These are phyloP conservation scores for Lyophyllum semitale DNA, from an alignment of 768 basidiomycete genomes.

Conservation along the genomic window DNA sequence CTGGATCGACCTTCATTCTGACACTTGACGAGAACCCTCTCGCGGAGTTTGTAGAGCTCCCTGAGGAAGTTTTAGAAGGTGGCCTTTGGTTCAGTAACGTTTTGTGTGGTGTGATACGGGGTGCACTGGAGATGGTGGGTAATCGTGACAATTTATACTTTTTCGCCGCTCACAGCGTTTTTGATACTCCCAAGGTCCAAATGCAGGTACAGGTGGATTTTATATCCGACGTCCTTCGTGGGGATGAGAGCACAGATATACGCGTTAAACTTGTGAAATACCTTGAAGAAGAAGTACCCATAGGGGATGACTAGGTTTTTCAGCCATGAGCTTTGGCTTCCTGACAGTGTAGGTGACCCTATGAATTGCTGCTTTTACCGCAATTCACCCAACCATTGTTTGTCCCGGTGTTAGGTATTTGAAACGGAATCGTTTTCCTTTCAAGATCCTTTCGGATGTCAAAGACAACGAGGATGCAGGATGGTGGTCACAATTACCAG, in stretches of 20 bases:
- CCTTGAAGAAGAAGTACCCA: constrained; percentile 93
- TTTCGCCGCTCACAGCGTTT: constrained; percentile 7
- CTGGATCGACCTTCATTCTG: constrained; percentile 73
- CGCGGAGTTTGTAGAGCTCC: constrained; percentile 95
- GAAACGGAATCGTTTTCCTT: not conserved
- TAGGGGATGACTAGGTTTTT: constrained; percentile 78
- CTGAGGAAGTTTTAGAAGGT: constrained; percentile 89
- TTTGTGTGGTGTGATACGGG: constrained; percentile 89
- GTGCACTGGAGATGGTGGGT: constrained; percentile 93
- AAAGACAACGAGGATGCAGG: constrained; percentile 3
- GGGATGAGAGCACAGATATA: constrained; percentile 94
- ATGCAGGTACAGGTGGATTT: constrained; percentile 93
- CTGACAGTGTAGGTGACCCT: not conserved
- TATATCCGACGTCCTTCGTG: constrained; percentile 85
- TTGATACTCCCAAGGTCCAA: constrained; percentile 68
- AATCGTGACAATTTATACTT: not conserved
- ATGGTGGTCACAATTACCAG: not conserved
- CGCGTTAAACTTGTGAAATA: constrained; percentile 88
- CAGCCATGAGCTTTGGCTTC: not conserved
- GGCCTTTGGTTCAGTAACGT: constrained; percentile 98
- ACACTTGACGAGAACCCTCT: constrained; percentile 95
- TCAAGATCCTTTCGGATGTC: not conserved
- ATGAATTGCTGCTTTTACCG: not conserved
- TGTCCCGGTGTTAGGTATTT: not conserved
- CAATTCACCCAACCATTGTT: not conserved